A percentile compares a stretch with the other conserved stretches of the same genome.
Evolutionary conservation across 352 stramenopile species (phyloP).

Genomic region (Pythium apleroticum): DNA sequence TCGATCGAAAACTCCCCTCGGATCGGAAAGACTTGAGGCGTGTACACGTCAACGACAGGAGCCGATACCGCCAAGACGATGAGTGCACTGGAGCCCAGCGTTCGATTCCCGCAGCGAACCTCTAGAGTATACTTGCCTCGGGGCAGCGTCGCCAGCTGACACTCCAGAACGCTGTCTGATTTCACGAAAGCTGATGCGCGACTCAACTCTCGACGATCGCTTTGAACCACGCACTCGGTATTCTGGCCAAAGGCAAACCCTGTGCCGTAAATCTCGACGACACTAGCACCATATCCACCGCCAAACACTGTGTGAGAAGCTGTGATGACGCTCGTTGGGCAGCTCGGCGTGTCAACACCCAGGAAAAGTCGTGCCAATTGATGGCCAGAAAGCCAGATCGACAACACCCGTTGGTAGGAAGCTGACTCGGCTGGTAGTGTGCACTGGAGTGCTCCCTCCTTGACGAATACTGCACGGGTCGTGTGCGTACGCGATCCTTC

Average conservation of each 20-base stretch:
- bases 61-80: background rate
- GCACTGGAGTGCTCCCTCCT: slow-evolving; percentile 13
- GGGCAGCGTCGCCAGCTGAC: background rate
- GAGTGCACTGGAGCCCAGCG: slow-evolving; percentile 2
- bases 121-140: slow-evolving; percentile 14
- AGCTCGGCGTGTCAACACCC: background rate
- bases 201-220: background rate
- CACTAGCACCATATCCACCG: background rate
- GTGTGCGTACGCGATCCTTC: background rate
- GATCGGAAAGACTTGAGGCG: slow-evolving; percentile 26
- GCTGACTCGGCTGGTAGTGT: background rate
- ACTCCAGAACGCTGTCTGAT: slow-evolving; percentile 12
- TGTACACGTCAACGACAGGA: slow-evolving; percentile 20
- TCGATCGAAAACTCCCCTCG: slow-evolving; percentile 12
- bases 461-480: background rate
- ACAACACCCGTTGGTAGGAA: background rate
- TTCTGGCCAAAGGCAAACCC: slow-evolving; percentile 18
- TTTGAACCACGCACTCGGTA: slow-evolving; percentile 8
- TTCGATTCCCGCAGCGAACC: slow-evolving; percentile 7
- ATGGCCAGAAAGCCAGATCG: slow-evolving; percentile 14
- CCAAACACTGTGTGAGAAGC: slow-evolving; percentile 7
- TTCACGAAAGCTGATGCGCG: background rate
- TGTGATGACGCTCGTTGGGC: slow-evolving; percentile 5
- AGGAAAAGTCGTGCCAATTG: slow-evolving; percentile 6
- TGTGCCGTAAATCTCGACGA: slow-evolving; percentile 9